Evolutionary conservation across 768 basidiomycete species (phyloP), one percentile per base, ranked within the genome.

Genomic region (Kwoniella shandongensis): DNA sequence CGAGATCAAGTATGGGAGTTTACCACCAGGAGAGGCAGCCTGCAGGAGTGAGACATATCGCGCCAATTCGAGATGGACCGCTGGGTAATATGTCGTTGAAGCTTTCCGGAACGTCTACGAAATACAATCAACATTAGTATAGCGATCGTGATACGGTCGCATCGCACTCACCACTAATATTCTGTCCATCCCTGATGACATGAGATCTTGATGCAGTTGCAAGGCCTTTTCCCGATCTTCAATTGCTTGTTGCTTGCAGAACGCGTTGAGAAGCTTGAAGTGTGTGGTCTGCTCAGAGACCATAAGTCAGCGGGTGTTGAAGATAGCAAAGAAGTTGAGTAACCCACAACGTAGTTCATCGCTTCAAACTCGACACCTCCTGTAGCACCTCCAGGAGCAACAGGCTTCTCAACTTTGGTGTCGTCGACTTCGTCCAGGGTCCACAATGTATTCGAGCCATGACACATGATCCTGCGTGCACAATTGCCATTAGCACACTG

Each of bases 321-420:
- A 38, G n/a, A 7, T 17, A n/a, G n/a, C n/a, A 42, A 17, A 25
- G 35, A 5, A 22, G 22, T n/a, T n/a, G n/a, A 40, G 20, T 18
- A 50, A 79, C 89, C 63, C 67, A 98, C 94, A 69, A 93, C 85
- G 76, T 97, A 98, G 15, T 83, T 83, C 86, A 97, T 94, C 3
- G 94, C 94, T 78, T 99, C 96, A 71, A 87, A 93, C 72, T 99
- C 96, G 12, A 99, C 96, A 4, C 96, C 96, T 5, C 94, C 96
- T 0, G 96, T 97, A 86, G 98, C 97, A 15, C 96, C 94, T 4
- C 92, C 91, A 2, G 96, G 96, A 12, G 96, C 94, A 0, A 70
- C 67, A 12, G 76, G 75, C 70, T 86, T 88, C 77, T 96, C 93
- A 3, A 91, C 90, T 58, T 84, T 83, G 1, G 79, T 83, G 71